Conservation (phyloP, 176 grass and related monocot species). For the Tuctoria greenei region DNA sequence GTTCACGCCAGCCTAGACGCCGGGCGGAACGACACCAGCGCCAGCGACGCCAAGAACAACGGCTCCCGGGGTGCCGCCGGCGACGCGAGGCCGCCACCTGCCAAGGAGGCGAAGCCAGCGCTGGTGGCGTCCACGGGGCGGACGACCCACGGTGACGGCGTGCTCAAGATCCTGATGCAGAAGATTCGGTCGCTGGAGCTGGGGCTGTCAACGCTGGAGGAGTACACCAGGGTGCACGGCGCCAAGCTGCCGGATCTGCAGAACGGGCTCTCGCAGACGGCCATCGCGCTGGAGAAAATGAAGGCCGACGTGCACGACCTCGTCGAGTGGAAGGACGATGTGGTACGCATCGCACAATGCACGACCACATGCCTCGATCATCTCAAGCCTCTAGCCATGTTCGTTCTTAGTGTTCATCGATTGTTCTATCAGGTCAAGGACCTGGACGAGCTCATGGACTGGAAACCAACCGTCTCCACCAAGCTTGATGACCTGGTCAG, state of each 20-base stretch:
- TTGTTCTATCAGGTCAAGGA: slow-evolving; percentile 50
- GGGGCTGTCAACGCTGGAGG: slow-evolving; percentile 60
- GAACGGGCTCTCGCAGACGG: slow-evolving; percentile 49
- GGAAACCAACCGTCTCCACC: slow-evolving; percentile 56
- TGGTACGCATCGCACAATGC: slow-evolving; percentile 28
- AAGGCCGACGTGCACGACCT: slow-evolving; percentile 45
- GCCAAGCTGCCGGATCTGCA: slow-evolving; percentile 62
- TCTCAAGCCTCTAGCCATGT: neutral
- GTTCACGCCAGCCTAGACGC: slow-evolving; percentile 10
- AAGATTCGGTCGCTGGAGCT: slow-evolving; percentile 70
- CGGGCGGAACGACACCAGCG: slow-evolving; percentile 23
- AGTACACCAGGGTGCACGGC: slow-evolving; percentile 62
- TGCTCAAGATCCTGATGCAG: slow-evolving; percentile 93
- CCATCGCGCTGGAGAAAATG: slow-evolving; percentile 43
- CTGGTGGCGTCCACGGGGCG: slow-evolving; percentile 37
- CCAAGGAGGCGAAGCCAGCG: slow-evolving; percentile 32
- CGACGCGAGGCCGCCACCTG: slow-evolving; percentile 32
- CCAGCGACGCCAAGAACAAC: slow-evolving; percentile 33
- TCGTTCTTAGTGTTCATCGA: neutral
- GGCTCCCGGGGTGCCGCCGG: neutral
- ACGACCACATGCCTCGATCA: neutral
- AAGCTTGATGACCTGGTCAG: slow-evolving; percentile 60
- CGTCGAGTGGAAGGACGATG: slow-evolving; percentile 38
- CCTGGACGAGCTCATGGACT: slow-evolving; percentile 53
- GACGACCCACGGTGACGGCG: slow-evolving; percentile 60